Evolutionary conservation across 331 rosid genomes (phyloP).

Genomic region (Erythrophleum ivorense): DNA sequence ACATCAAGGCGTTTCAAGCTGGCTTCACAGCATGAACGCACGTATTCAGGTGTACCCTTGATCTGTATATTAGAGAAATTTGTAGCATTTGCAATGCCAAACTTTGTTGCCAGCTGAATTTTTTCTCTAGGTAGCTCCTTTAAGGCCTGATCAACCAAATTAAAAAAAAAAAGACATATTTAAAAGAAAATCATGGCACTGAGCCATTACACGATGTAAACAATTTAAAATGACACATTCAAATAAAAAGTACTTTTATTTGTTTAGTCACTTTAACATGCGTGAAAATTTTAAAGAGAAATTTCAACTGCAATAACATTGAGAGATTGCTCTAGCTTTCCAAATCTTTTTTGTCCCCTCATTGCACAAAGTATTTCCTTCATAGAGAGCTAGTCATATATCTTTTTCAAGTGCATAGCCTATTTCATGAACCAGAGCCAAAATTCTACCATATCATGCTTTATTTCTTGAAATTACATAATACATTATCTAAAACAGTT

Average conservation of each 20-base stretch:
- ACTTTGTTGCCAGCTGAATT: slow-evolving; percentile 51
- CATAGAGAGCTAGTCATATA: too few species aligned
- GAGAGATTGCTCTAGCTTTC: too few species aligned
- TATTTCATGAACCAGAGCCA: not conserved
- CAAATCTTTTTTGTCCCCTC: too few species aligned
- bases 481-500: too few species aligned
- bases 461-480: too few species aligned
- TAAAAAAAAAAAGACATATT: not conserved
- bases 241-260: not conserved
- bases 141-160: too few species aligned
- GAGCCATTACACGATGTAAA: not conserved
- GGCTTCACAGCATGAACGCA: slow-evolving; percentile 45
- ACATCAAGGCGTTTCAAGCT: slow-evolving; percentile 50
- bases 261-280: too few species aligned
- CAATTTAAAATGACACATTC: not conserved
- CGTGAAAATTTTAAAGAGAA: too few species aligned
- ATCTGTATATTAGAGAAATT: not conserved
- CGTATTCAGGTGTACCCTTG: slow-evolving; percentile 43
- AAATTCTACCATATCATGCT: too few species aligned
- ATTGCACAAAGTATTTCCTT: too few species aligned
- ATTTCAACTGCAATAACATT: too few species aligned
- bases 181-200: not conserved
- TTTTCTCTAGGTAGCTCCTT: slow-evolving; percentile 42
- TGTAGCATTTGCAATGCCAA: slow-evolving; percentile 31
- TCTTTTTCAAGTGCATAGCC: not conserved